Evolutionary conservation across 345 rosid species (phyloP).

Genomic region (Euphorbia pulcherrima): DNA sequence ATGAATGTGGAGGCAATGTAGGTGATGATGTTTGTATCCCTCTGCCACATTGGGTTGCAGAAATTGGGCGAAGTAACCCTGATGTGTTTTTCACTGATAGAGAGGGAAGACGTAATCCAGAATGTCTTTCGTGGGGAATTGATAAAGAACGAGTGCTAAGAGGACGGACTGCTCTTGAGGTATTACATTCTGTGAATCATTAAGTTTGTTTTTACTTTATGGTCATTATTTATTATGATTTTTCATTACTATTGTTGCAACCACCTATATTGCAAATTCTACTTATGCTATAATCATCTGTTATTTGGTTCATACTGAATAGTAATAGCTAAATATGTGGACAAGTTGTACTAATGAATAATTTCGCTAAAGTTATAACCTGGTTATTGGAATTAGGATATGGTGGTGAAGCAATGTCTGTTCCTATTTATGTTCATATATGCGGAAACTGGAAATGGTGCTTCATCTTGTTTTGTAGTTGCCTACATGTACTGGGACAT

Average conservation of each 20-base stretch:
- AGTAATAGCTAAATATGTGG: constrained; percentile 2
- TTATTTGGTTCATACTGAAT: constrained; percentile 7
- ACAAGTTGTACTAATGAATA: constrained; percentile 3
- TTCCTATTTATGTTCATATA: background rate
- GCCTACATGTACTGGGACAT: constrained; percentile 7
- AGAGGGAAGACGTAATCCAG: constrained; percentile 94
- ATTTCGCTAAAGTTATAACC: background rate
- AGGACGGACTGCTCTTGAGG: constrained; percentile 96
- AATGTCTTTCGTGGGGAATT: constrained; percentile 97
- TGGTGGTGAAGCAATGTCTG: background rate
- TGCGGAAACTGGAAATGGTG: background rate
- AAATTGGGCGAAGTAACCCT: constrained; percentile 85
- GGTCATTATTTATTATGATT: background rate
- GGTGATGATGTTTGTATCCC: constrained; percentile 99
- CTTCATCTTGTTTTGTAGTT: constrained; percentile 6
- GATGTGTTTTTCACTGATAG: constrained; percentile 93
- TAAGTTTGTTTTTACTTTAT: background rate
- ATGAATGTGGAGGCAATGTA: constrained; percentile 97
- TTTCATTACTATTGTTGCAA: constrained; percentile 13
- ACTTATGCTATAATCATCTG: background rate
- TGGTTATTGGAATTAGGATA: background rate
- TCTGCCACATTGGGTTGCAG: constrained; percentile 95
- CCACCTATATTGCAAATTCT: background rate
- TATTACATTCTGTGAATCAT: constrained; percentile 24
- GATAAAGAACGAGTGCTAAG: constrained; percentile 88